Conservation (phyloP, 495 filamentous ascomycete species). For the Aspergillus haitiensis region DNA sequence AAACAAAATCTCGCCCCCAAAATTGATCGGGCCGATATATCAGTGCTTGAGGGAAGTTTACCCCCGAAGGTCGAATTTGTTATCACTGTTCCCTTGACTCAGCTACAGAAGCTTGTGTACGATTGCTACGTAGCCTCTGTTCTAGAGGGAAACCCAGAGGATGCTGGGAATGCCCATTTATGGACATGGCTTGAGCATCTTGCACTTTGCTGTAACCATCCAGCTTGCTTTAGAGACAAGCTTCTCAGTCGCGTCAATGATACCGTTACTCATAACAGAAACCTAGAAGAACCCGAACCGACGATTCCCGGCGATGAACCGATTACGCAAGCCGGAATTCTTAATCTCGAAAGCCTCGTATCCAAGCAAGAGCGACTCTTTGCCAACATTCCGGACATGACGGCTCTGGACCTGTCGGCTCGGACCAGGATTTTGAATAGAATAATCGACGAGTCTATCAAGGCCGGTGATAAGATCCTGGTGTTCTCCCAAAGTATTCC, state of each 20-base stretch:
- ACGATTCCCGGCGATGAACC: conserved; percentile 27
- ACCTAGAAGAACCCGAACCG: conserved; percentile 28
- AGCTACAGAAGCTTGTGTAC: conserved; percentile 66
- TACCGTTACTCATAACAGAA: conserved; percentile 29
- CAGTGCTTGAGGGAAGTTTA: conserved; percentile 62
- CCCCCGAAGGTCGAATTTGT: conserved; percentile 80
- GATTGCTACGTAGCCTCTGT: conserved; percentile 52
- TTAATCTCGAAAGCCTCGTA: conserved; percentile 22
- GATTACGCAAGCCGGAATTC: conserved; percentile 34
- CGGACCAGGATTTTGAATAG: conserved; percentile 64
- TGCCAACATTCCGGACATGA: conserved; percentile 27
- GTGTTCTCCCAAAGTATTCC: conserved; percentile 75
- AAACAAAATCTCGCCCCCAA: conserved; percentile 74
- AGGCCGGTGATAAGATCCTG: conserved; percentile 64
- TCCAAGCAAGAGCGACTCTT: conserved; percentile 34
- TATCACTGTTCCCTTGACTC: conserved; percentile 67
- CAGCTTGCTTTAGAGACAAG: conserved; percentile 60
- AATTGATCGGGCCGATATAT: conserved; percentile 71
- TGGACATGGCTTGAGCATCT: conserved; percentile 58
- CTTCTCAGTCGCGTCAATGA: conserved; percentile 36
- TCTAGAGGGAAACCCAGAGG: conserved; percentile 21
- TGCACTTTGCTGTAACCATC: conserved; percentile 74
- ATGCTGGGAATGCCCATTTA: conserved; percentile 30
- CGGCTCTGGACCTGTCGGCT: conserved; percentile 53
- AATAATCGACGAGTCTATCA: conserved; percentile 64